Evolutionary conservation across 2,329 filamentous ascomycete genomes (phyloP), one percentile per base, ranked within the genome.

Genomic region (Aspergillus udagawae): DNA sequence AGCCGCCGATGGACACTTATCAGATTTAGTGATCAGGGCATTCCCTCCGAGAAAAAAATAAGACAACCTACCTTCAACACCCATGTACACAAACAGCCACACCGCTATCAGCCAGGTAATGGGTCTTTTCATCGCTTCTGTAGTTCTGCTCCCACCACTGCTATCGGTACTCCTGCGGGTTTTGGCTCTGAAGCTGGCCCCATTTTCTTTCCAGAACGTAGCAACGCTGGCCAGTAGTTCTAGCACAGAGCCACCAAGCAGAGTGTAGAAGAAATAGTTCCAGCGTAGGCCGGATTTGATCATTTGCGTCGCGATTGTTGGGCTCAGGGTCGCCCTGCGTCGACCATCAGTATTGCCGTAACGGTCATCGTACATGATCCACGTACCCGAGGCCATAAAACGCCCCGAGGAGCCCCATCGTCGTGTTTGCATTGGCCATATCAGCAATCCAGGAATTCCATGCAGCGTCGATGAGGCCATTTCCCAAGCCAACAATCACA

Each of bases 341-440:
- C 10, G n/a, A 3, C 9, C 41, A 10, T 47, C 44, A 47, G 21
- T 17, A 27, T 17, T 45, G 21, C 44, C 4, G 20, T 44, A 8
- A n/a, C 41, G 17, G 9, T 6, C 41, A 20, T n/a, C n/a, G 8
- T 1, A 35, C n/a, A 21, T 44, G 17, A 17, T 10, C 8, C 27
- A 55, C 58, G 44, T 42, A 60, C 53, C 90, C 90, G 0, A 90
- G 66, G 0, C 88, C 88, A 66, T 91, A 93, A 41, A 83, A 83
- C 0, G 83, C 87, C 69, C 92, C 89, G 27, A 92, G 73, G 57
- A 91, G 80, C 1, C 90, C 89, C 1, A 91, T 80, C 0, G 92
- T 78, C 67, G 90, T 85, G 68, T 92, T 91, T 12, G 87, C 83
- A 57, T 83, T 83, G 7, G 83, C 79, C 85, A 92, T 89, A 65